Base-by-base conservation (phyloP, 129 eudicot genomes). In the Pseudognaphalium luteoalbum region DNA sequence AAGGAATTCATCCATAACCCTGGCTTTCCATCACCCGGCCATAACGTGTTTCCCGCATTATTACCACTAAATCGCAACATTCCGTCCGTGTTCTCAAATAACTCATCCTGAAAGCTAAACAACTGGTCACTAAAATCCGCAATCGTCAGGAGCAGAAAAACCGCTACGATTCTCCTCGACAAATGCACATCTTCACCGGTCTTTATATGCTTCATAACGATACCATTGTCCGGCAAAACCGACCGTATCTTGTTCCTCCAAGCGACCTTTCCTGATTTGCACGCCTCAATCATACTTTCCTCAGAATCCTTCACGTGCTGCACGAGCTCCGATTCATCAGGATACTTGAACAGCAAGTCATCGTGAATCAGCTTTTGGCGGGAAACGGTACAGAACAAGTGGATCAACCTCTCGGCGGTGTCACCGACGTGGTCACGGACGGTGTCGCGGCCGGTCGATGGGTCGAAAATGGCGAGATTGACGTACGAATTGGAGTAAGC, bases 401-500 rank as follows among this genome's bases (percentile, higher is more conserved):
- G 97, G n/a, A 94, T 89, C 52, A 94, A 71, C 29, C 88, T 50
- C 86, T 94, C 97, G 0, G 96, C 99, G 0, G 82, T 83, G 0
- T 80, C 85, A 1, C 99, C 99, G 25, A 94, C 99, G 63, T 87
- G 97, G 21, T 21, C 7, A 0, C 91, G 82, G 22, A 94, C 97
- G 11, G 78, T 81, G 66, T 89, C 96, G 1, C 97, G 90, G 71
- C 92, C 99, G 21, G 90, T 81, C 44, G 87, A 79, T 17, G 99
- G 96, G 17, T 92, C 96, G 81, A 94, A 94, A 65, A 91, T 94
- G 52, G 99, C 99, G 47, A 94, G 93, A 41, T 94, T 91, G 28
- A 94, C 99, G 81, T 94, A 94, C 4, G 97, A 87, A 22, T 91
- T 94, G 70, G 99, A 91, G 81, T 91, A 94, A 64, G 99, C 96